Evolutionary conservation across 2,329 filamentous ascomycete genomes (phyloP), one percentile per base, ranked within the genome.

Genomic region (Stachybotrys echinatus): DNA sequence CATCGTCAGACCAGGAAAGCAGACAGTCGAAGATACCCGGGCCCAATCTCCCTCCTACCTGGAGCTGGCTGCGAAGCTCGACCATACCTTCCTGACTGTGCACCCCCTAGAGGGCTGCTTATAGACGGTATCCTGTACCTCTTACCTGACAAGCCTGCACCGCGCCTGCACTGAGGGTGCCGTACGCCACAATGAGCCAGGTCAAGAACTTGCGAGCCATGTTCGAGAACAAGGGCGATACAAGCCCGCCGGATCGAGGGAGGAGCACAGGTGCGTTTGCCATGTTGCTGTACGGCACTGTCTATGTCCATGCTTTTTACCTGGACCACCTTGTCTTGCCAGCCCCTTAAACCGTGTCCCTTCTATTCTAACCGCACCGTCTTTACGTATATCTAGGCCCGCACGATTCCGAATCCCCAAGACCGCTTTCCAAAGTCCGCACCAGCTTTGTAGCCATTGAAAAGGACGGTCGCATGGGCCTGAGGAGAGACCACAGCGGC

Each of bases 161-260:
- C 27, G 27, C 27, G 10, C 27, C 14, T 34, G 27, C 27, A 34
- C 27, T 14, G 27, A 34, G 27, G 27, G 27, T 34, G 27, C 27
- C 14, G 48, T 46, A 48, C 48, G 68, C 69, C 68, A 73, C 66
- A 62, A 84, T 83, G 80, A 84, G 83, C 63, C 83, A 80, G 62
- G 85, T 89, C 62, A 85, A 78, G 72, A 88, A 88, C 71, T 81
- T 92, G 57, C 79, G 86, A 60, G 88, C 88, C 63, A 89, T 88
- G 79, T 91, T 91, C 66, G 88, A 92, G 75, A 82, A 83, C 65
- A 88, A 83, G 69, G 81, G 78, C 65, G 80, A 82, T 58, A 74
- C 75, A 51, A 85, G 80, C 59, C 79, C 83, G 56, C 82, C 84
- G 17, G 85, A 87, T 55, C 77, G 87, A 72, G 87, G 87, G 53